Conservation (phyloP, 2,329 filamentous ascomycete genomes). For the Colletotrichum costaricense region DNA sequence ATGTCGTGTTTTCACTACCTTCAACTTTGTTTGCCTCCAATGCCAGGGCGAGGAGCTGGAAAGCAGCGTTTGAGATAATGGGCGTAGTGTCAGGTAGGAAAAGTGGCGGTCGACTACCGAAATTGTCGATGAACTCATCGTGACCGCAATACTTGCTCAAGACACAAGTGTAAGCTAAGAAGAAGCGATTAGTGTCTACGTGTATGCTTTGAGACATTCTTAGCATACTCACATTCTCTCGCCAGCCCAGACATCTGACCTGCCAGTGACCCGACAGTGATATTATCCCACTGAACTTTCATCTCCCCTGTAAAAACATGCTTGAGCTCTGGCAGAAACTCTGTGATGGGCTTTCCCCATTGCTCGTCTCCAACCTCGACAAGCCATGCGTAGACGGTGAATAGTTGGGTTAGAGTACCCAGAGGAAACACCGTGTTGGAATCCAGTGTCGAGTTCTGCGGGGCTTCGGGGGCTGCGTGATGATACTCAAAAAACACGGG, state of each 20-base stretch:
- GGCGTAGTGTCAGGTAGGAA: conserved; percentile 41
- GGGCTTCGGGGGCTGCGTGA: conserved; percentile 35
- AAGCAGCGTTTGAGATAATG: conserved; percentile 40
- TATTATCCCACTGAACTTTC: conserved; percentile 36
- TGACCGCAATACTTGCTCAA: conserved; percentile 32
- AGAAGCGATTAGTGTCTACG: not conserved
- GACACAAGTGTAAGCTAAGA: conserved; percentile 29
- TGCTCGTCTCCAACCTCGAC: conserved; percentile 40
- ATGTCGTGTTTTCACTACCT: not conserved
- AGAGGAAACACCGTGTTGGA: conserved; percentile 41
- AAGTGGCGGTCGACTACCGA: conserved; percentile 29
- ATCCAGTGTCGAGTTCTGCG: conserved; percentile 32
- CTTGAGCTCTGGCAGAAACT: conserved; percentile 42
- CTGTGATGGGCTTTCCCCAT: conserved; percentile 44
- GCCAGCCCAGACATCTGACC: conserved; percentile 41
- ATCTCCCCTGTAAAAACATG: not conserved
- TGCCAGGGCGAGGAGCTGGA: conserved; percentile 41
- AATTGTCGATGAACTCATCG: conserved; percentile 30
- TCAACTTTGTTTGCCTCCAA: conserved; percentile 6
- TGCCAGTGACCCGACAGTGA: conserved; percentile 39
- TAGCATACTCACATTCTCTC: conserved; percentile 32
- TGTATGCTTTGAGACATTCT: not conserved
- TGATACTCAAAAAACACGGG: conserved; percentile 40
- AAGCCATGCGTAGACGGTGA: conserved; percentile 48
- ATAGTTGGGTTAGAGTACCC: conserved; percentile 45